Evolutionary conservation across 768 basidiomycete species (phyloP), one percentile per base, ranked within the genome.

Genomic region (Artomyces pyxidatus): DNA sequence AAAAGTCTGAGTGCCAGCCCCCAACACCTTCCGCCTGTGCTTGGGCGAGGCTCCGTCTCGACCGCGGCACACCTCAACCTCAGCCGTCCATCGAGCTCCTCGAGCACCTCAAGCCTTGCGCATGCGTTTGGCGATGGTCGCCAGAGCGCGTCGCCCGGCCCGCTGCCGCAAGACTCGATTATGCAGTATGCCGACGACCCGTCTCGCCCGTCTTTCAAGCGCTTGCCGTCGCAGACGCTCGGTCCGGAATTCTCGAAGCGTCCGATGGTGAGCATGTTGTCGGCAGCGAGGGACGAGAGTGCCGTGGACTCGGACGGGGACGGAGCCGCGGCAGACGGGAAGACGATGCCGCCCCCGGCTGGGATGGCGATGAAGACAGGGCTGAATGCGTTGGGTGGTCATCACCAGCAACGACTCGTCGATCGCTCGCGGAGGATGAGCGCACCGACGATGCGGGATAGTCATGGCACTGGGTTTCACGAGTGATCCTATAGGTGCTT

Each of bases 191-290:
- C 61, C 26, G 56, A 57, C 26, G 51, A 49, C 5, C 43, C n/a
- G 49, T 49, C 58, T 52, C 61, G 86, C 1, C 86, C 86, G 10
- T 72, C 79, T 25, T 87, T 85, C 59, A 89, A 89, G 69, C 70
- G 86, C 39, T 61, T 85, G 30, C 78, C 86, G 1, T 84, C 82
- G 41, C 83, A 85, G 66, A 83, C 83, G 9, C 64, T 88, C n/a
- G 85, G 73, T 1, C 81, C 83, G 2, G 66, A 66, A 29, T 71
- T 71, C 52, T 54, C 74, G 42, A 88, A 88, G 62, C 66, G 80
- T 4, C 53, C 53, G 37, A 51, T 47, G 8, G 27, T 26, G 17
- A 43, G 11, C 23, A 39, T 35, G 37, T 29, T 47, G 5, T 37
- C 42, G 21, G 39, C 29, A 5, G 17, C 42, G 17, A 43, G 42